Evolutionary conservation across 805 yeast species (phyloP).

Genomic region (Brettanomyces sp.): DNA sequence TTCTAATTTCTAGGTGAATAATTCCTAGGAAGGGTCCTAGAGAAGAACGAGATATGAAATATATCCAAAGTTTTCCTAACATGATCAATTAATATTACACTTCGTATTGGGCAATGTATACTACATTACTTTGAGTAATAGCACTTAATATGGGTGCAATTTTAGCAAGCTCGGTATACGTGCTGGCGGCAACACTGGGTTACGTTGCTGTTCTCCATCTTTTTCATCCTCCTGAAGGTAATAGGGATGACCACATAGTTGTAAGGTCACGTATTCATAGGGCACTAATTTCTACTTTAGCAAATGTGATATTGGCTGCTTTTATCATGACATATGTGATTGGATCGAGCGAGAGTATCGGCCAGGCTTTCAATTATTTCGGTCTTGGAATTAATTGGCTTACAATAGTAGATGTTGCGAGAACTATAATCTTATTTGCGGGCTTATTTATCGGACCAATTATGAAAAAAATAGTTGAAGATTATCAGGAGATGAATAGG

Average conservation of each 20-base stretch:
- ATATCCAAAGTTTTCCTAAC: no score
- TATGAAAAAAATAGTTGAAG: conserved; percentile 24
- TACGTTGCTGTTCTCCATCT: conserved; percentile 6
- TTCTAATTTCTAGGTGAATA: no score
- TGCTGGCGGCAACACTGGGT: no score
- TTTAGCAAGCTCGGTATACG: no score
- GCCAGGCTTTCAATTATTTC: conserved; percentile 5
- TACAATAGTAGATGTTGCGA: background rate
- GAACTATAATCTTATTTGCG: conserved; percentile 13
- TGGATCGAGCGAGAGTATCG: conserved; percentile 6
- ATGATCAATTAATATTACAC: no score
- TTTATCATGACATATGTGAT: conserved; percentile 15
- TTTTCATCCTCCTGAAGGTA: conserved; percentile 10
- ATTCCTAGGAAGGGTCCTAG: no score
- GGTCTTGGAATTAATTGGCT: conserved; percentile 9
- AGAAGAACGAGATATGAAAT: no score
- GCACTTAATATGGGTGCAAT: no score
- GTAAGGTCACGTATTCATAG: conserved; percentile 32
- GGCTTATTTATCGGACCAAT: conserved; percentile 32
- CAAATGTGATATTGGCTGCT: conserved; percentile 26
- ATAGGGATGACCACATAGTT: conserved; percentile 35
- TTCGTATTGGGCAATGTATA: no score
- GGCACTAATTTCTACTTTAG: conserved; percentile 24
- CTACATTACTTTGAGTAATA: no score
- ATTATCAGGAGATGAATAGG: background rate